phyloP scores from a whole-genome alignment of 306 rosid species.

The Castanospermum australe region DNA sequence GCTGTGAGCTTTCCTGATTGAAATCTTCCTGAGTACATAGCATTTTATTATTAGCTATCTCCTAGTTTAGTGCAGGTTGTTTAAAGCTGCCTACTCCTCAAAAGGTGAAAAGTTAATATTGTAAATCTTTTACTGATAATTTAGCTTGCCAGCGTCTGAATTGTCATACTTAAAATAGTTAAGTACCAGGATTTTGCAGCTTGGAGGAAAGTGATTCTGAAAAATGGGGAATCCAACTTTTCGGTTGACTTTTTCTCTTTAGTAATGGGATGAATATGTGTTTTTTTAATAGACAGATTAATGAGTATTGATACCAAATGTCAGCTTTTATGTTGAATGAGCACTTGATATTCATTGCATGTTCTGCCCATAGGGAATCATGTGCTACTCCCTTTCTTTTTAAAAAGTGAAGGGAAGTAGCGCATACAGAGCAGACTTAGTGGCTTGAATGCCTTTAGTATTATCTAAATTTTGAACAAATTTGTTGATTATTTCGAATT shows the following conservation, averaged over 20 bases:
- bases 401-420: conserved; percentile 7
- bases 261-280: not conserved
- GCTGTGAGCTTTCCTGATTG: not conserved
- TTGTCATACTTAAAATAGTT: not conserved
- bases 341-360: not conserved
- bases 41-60: not conserved
- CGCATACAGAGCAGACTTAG: not conserved
- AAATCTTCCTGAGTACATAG: not conserved
- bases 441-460: conserved; percentile 1
- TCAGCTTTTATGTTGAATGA: not conserved
- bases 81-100: not conserved
- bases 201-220: not conserved
- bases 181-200: not conserved
- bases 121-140: not conserved
- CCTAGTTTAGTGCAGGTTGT: not conserved
- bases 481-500: conserved; percentile 5
- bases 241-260: not conserved
- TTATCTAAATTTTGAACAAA: not conserved
- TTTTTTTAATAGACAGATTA: not conserved
- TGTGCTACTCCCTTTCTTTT: not conserved
- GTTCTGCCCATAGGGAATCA: conserved; percentile 18
- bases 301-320: not conserved
- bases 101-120: not conserved
- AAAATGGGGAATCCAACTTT: not conserved
- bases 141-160: not conserved